Evolutionary conservation across 2,329 filamentous ascomycete genomes (phyloP).

Genomic region (Laburnicola sp.): DNA sequence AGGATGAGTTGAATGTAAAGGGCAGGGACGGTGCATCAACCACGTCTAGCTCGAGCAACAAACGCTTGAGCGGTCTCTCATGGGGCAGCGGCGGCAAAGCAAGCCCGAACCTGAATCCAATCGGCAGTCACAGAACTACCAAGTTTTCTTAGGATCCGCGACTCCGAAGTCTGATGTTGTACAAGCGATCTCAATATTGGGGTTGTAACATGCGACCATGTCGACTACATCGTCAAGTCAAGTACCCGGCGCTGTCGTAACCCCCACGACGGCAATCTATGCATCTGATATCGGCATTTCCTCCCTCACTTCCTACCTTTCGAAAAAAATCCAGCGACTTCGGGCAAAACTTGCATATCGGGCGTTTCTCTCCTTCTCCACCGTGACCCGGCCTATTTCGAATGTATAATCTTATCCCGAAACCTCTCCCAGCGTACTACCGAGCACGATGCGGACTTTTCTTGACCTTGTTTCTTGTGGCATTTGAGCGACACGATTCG

Average conservation of each 20-base stretch:
- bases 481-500: neutral
- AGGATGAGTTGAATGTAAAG: conserved; percentile 40
- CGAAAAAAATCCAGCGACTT: conserved; percentile 12
- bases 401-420: conserved; percentile 1
- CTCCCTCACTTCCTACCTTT: neutral
- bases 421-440: neutral
- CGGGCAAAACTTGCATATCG: conserved; percentile 12
- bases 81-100: conserved; percentile 44
- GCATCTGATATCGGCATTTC: neutral
- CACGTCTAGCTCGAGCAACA: conserved; percentile 40
- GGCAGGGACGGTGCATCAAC: conserved; percentile 40
- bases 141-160: conserved; percentile 19
- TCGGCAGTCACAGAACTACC: conserved; percentile 34
- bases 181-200: no score
- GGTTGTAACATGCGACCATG: no score
- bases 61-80: conserved; percentile 41
- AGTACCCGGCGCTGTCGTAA: no score
- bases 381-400: neutral
- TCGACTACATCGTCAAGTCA: no score
- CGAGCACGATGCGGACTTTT: neutral
- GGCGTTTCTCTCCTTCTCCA: conserved; percentile 10
- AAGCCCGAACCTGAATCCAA: conserved; percentile 40
- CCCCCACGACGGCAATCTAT: conserved; percentile 8
- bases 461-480: neutral
- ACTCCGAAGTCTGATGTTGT: neutral